phyloP scores from a whole-genome alignment of 2,329 filamentous ascomycete genomes.

The Cadophora gregata region DNA sequence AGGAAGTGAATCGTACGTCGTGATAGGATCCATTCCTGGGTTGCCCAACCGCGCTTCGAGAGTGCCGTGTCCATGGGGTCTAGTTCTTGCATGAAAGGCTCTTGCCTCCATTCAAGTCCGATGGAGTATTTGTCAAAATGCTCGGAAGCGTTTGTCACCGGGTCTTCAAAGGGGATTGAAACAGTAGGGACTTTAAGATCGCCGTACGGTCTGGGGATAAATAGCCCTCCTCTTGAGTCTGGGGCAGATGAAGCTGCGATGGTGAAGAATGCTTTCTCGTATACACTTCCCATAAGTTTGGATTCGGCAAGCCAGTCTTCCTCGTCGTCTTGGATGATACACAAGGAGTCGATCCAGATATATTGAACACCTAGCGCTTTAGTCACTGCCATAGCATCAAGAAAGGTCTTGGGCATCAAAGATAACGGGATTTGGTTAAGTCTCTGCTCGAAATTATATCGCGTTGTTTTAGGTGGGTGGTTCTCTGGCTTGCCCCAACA shows the following conservation, averaged over 20 bases:
- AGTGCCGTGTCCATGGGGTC: conserved; percentile 3
- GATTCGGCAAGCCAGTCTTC: conserved; percentile 18
- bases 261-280: conserved; percentile 10
- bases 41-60: conserved; percentile 5
- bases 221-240: not conserved
- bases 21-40: conserved; percentile 13
- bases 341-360: conserved; percentile 17
- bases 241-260: conserved; percentile 9
- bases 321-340: conserved; percentile 17
- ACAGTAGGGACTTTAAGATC: not conserved
- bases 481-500: conserved; percentile 10
- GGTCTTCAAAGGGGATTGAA: not conserved
- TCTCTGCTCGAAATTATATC: not conserved
- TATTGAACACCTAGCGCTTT: not conserved
- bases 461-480: conserved; percentile 7
- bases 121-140: conserved; percentile 4
- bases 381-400: conserved; percentile 4
- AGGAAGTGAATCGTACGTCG: conserved; percentile 12
- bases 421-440: not conserved
- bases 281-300: conserved; percentile 6
- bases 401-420: conserved; percentile 7
- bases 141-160: not conserved
- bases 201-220: not conserved
- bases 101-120: conserved; percentile 8
- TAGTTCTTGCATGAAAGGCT: not conserved